Evolutionary conservation across 2,329 filamentous ascomycete genomes (phyloP).

Genomic region (Raffaelea deltoideospora): DNA sequence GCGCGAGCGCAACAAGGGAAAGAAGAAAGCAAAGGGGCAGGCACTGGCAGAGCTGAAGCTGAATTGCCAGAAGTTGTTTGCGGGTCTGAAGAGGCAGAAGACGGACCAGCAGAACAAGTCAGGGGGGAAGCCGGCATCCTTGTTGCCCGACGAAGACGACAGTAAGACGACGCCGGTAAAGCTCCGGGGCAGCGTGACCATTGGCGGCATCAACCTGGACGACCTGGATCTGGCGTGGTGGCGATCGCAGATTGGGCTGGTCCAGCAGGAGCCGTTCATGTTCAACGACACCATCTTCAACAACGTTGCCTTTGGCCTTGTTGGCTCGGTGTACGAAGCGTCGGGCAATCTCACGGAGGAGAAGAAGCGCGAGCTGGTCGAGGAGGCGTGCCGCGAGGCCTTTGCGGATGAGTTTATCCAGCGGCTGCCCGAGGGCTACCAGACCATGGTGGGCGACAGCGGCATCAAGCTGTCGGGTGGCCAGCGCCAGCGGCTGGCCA

Average conservation of each 20-base stretch:
- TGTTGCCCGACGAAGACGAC: neutral
- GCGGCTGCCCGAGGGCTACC: conserved; percentile 13
- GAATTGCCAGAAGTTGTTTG: neutral
- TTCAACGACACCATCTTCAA: conserved; percentile 28
- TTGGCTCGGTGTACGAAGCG: conserved; percentile 13
- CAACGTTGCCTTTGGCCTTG: conserved; percentile 34
- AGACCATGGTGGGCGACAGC: conserved; percentile 12
- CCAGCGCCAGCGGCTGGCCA: conserved; percentile 57
- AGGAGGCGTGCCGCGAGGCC: conserved; percentile 39
- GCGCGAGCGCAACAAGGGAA: conserved; percentile 13
- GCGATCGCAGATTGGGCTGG: conserved; percentile 28
- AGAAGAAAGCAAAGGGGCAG: conserved; percentile 3
- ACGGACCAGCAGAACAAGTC: neutral
- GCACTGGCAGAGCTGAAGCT: conserved; percentile 2
- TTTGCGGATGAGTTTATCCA: conserved; percentile 44
- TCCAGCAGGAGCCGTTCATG: conserved; percentile 20
- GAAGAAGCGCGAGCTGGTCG: conserved; percentile 29
- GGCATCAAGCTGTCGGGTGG: conserved; percentile 48
- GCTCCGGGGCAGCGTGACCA: conserved; percentile 35
- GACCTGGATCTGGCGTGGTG: conserved; percentile 56
- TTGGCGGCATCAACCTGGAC: conserved; percentile 54
- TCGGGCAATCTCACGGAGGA: neutral
- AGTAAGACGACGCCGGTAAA: conserved; percentile 18
- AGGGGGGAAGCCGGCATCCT: neutral
- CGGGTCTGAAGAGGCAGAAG: neutral